Evolutionary conservation across 495 filamentous ascomycete genomes (phyloP), one percentile per base, ranked within the genome.

Genomic region (Daldinia childiae): DNA sequence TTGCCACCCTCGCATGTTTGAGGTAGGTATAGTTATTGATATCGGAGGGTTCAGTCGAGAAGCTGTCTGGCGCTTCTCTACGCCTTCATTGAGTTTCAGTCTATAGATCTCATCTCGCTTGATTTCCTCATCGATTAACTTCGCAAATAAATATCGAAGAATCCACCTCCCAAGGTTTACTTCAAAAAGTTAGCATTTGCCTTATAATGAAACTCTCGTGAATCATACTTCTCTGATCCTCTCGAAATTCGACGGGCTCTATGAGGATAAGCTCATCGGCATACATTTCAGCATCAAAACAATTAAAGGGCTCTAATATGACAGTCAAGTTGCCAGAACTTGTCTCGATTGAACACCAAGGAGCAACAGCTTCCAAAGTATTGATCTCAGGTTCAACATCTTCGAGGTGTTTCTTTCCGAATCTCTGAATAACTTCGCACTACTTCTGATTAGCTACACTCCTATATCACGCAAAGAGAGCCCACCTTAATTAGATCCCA

Each of bases 131-230:
- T 95, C 91, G 48, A 98, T 92, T 45, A 99, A 84, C 41, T 90
- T 91, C 24, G 89, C 89, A 78, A 99, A 99, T 1, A 99, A 87
- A 79, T 97, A 97, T 54, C 95, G 89, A 50, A 99, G 84, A 59
- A 98, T 87, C 95, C 95, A 99, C 84, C 97, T 97, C 4, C 95
- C 95, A 58, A 98, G 88, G 78, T 97, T 98, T 76, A 99, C 93
- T 97, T 43, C 14, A 58, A 57, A 5, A 36, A 6, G 57, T 78
- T 60, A 74, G 71, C 36, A 12, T 27, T 27, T 7, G 5, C 32
- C 34, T 38, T 24, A 4, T 8, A 36, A 27, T 34, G 43, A 45
- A 29, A 29, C 4, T 48, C 29, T 27, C 9, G 17, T 58, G 11
- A 6, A 4, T 77, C 91, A 77, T 89, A 97, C 93, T 95, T 82